Base-by-base conservation (phyloP, 2,329 filamentous ascomycete genomes). In the Penicillium sp. region DNA sequence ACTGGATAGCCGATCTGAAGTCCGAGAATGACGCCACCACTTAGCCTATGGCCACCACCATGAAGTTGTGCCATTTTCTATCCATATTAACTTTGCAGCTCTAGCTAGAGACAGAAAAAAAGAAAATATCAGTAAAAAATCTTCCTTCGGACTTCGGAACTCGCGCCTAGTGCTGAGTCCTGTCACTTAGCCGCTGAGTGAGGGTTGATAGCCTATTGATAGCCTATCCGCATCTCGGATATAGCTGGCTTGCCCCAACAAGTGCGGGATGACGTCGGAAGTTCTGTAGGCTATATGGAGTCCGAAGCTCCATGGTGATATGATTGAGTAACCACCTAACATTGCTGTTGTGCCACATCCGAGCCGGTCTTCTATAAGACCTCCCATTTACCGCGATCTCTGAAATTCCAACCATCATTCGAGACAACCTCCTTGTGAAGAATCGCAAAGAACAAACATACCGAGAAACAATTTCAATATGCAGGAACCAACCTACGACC, bases 401-500 rank as follows among this genome's bases (percentile, higher is more conserved):
- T 9, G 24, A 27, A 27, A 27, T 27, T 27, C 24, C 24, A 4
- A 27, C 24, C 24, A 27, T 5, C 24, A 27, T 8, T 1, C 5
- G 24, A 27, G 24, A 27, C 5, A 6, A 5, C 8, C 24, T 6
- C 6, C 8, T 27, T 27, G 24, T 27, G 6, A 27, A 27, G 3
- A 27, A 27, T 27, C 8, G 24, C 24, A 27, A 27, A 27, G 24
- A 4, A 3, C 5, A n/a, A 27, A 36, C 40, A 24, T 42, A 27
- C 24, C 24, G 1, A 6, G 7, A 27, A 27, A 6, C 24, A 6
- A 27, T 27, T 31, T 34, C 43, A 56, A 45, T 9, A 61, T 63
- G 59, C 43, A 64, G 44, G 64, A 66, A 44, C 62, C 62, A 50
- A 57, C 51, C 40, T 66, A 65, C n/a, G 49, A 66, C 39, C 32